Percentiles rank a stretch among this genome's conserved stretches.
Evolutionary conservation across 106 monocot genomes (phyloP).

Genomic region (Acorus gramineus): DNA sequence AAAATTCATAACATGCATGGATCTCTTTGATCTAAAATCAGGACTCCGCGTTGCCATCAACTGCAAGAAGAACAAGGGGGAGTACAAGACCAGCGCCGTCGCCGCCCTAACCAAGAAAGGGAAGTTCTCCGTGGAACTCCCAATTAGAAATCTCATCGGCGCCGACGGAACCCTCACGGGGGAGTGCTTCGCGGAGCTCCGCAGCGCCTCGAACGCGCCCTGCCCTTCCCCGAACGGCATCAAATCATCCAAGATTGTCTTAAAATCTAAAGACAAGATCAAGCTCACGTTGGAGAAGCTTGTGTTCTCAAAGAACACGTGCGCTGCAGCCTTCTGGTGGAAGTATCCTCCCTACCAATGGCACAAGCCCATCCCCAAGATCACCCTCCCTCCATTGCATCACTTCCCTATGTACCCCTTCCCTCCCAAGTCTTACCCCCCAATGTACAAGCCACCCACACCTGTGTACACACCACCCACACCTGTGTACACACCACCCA

Average conservation of each 20-base stretch:
- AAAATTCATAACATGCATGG: not conserved
- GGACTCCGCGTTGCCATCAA: slow-evolving; percentile 27
- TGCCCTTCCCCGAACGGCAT: slow-evolving; percentile 10
- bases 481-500: slow-evolving; percentile 4
- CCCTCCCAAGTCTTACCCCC: slow-evolving; percentile 4
- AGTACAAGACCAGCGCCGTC: slow-evolving; percentile 13
- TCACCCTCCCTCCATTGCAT: not conserved
- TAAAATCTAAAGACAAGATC: slow-evolving; percentile 1
- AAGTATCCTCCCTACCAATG: not conserved
- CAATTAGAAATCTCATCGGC: slow-evolving; percentile 1
- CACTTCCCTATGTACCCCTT: not conserved
- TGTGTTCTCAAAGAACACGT: slow-evolving; percentile 15
- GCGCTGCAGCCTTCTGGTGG: slow-evolving; percentile 14
- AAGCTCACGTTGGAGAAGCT: slow-evolving; percentile 18
- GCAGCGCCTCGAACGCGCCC: slow-evolving; percentile 5
- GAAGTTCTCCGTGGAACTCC: slow-evolving; percentile 17
- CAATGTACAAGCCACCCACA: slow-evolving; percentile 1
- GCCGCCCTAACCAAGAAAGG: slow-evolving; percentile 18
- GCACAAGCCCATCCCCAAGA: slow-evolving; percentile 5
- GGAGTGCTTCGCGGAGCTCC: slow-evolving; percentile 32
- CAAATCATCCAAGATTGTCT: not conserved
- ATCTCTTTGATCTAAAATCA: not conserved
- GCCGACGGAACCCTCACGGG: slow-evolving; percentile 10
- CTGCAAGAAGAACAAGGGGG: slow-evolving; percentile 21
- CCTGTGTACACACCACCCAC: slow-evolving; percentile 1